A percentile compares a stretch with the other conserved stretches of the same genome.
phyloP scores from a whole-genome alignment of 331 rosid species.

The Pyrus hybrid region DNA sequence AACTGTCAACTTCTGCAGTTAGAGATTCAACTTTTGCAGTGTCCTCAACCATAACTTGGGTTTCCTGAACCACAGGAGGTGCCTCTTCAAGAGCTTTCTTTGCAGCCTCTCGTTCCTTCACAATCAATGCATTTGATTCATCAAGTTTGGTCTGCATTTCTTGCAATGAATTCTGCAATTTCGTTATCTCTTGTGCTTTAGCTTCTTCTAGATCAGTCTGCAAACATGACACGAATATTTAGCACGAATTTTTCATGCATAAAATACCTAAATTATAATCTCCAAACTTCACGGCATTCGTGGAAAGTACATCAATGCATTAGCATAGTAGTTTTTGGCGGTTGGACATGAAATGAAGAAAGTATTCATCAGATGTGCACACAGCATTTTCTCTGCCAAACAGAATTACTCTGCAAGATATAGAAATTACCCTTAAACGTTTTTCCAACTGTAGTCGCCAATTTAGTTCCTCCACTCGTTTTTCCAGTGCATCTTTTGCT shows the following conservation, averaged over 20 bases:
- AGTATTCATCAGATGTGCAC: conserved; percentile 3
- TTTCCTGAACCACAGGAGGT: conserved; percentile 71
- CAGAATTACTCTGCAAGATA: conserved; percentile 11
- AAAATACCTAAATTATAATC: background rate
- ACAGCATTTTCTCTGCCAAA: conserved; percentile 1
- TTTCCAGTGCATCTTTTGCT: conserved; percentile 78
- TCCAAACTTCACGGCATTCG: too few species aligned
- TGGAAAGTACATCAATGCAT: background rate
- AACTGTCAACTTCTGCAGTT: conserved; percentile 53
- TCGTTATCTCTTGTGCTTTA: conserved; percentile 66
- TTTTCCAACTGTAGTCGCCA: conserved; percentile 89
- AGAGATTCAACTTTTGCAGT: conserved; percentile 60
- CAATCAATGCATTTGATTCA: conserved; percentile 51
- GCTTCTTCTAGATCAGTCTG: conserved; percentile 86
- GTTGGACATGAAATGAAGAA: background rate
- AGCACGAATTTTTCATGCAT: background rate
- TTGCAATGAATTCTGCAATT: conserved; percentile 63
- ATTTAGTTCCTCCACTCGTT: conserved; percentile 76
- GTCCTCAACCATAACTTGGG: conserved; percentile 70
- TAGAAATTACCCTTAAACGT: conserved; percentile 59
- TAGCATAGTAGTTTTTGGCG: background rate
- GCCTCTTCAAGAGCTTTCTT: conserved; percentile 63
- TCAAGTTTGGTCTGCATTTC: conserved; percentile 56
- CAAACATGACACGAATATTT: conserved; percentile 18
- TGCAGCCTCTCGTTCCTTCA: conserved; percentile 61